Base-by-base conservation (phyloP, 495 filamentous ascomycete genomes). In the Talaromyces trachyspermus region DNA sequence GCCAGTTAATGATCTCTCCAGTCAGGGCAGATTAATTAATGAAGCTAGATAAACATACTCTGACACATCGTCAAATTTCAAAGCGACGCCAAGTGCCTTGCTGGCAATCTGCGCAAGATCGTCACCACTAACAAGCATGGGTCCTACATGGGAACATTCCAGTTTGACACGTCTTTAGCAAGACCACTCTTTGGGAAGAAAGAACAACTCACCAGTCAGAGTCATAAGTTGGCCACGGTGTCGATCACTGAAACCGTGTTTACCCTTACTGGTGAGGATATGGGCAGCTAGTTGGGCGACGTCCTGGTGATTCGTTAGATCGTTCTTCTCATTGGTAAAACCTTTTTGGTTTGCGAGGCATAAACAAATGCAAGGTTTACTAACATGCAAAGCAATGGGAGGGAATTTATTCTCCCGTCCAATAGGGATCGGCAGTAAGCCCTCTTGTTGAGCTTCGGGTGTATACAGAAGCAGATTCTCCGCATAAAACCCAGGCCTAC, bases 191-290 rank as follows among this genome's bases (percentile, higher is more conserved):
- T 42, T 12, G 23, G 26, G 5, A 17, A 39, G 19, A 11, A 43
- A 27, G 10, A 10, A 24, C n/a, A 27, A 29, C 54, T 40, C 49
- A 62, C 74, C 75, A 1, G 76, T 80, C 9, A 78, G 40, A 4
- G 70, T 61, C 58, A 80, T 74, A 52, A 78, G 65, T 60, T 77
- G 72, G 18, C 75, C 75, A 10, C 77, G 71, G 45, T 77, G 72
- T 42, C 61, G 59, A 47, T 80, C 76, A 43, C 66, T 65, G 38
- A 80, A 77, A 1, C 77, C 77, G 43, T 80, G 65, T 42, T 66
- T 61, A 10, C 77, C 74, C 47, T 75, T 66, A 1, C 71, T 69
- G 1, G 65, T 52, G n/a, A 78, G 59, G 3, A 78, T 66, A 48
- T 75, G 67, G 7, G 74, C 76, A 1, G 66, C 73, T 2, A 80